Percentiles rank a stretch among this genome's conserved stretches.
Evolutionary conservation across 345 rosid genomes (phyloP).

Genomic region (Rhizophora apiculata): DNA sequence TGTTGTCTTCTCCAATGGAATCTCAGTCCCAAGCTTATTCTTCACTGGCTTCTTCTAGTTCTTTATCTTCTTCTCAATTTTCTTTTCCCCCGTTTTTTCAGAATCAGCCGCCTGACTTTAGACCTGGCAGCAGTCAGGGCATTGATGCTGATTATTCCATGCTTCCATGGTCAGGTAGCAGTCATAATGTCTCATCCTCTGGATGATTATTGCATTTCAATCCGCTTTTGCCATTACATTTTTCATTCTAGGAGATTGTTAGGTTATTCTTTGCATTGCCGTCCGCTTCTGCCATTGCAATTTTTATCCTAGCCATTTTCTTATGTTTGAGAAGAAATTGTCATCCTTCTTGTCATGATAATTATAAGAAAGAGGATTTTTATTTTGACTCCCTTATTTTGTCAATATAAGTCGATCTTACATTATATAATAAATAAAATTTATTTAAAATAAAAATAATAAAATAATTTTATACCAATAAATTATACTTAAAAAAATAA

Average conservation of each 20-base stretch:
- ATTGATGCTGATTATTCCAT: background rate
- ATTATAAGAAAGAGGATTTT: too few relatives aligned
- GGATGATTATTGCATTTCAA: background rate
- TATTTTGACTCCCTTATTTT: too few relatives aligned
- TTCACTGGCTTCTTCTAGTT: background rate
- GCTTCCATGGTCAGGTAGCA: constrained; percentile 25
- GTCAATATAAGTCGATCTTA: too few relatives aligned
- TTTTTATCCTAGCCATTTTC: too few relatives aligned
- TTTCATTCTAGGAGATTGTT: background rate
- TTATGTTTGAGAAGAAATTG: too few relatives aligned
- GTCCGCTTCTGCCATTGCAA: too few relatives aligned
- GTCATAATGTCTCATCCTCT: constrained; percentile 26
- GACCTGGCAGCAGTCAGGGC: constrained; percentile 8
- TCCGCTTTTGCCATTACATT: background rate
- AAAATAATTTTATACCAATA: too few relatives aligned
- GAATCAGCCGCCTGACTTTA: constrained; percentile 9
- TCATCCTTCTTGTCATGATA: too few relatives aligned
- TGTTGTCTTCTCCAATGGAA: constrained; percentile 31
- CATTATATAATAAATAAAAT: too few relatives aligned
- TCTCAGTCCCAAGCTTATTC: constrained; percentile 27
- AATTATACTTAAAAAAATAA: too few relatives aligned
- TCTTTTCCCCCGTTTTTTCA: constrained; percentile 20
- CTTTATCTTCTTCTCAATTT: constrained; percentile 14
- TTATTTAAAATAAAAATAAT: too few relatives aligned
- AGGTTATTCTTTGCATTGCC: too few relatives aligned